Conservation (phyloP, 148 eudicot genomes). For the Spergularia marina region DNA sequence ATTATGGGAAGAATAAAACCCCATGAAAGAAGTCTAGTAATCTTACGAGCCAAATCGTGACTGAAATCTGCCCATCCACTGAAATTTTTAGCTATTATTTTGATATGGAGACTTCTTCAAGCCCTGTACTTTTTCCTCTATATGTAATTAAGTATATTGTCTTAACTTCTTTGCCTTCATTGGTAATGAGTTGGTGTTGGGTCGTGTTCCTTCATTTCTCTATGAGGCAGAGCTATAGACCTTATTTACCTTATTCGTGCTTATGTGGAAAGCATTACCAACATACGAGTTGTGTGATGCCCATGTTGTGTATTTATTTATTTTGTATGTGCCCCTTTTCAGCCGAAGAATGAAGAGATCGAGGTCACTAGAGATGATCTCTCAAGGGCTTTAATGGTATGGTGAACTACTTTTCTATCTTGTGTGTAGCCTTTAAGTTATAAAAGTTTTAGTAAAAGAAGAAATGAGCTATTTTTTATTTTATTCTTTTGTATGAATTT, state of each 20-base stretch:
- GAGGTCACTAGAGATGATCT: slow-evolving; percentile 78
- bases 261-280: not conserved
- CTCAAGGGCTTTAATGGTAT: slow-evolving; percentile 83
- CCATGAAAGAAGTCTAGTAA: too few relatives aligned
- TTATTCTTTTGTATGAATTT: not conserved
- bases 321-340: slow-evolving; percentile 7
- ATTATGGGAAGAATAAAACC: too few relatives aligned
- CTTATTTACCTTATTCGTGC: not conserved
- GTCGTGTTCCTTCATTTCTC: not conserved
- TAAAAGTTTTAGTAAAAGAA: not conserved
- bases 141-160: too few relatives aligned
- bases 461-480: not conserved
- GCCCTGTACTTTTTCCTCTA: too few relatives aligned
- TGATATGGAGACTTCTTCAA: too few relatives aligned
- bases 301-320: too few relatives aligned
- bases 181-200: too few relatives aligned
- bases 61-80: too few relatives aligned
- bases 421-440: not conserved
- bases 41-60: too few relatives aligned
- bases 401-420: slow-evolving; percentile 11
- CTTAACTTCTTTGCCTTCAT: too few relatives aligned
- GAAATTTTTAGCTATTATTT: too few relatives aligned
- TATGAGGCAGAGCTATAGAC: not conserved
- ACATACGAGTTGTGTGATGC: too few relatives aligned
- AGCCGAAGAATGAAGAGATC: slow-evolving; percentile 78